Base-by-base conservation (phyloP, 495 filamentous ascomycete species). In the Antarctomyces pellizariae region DNA sequence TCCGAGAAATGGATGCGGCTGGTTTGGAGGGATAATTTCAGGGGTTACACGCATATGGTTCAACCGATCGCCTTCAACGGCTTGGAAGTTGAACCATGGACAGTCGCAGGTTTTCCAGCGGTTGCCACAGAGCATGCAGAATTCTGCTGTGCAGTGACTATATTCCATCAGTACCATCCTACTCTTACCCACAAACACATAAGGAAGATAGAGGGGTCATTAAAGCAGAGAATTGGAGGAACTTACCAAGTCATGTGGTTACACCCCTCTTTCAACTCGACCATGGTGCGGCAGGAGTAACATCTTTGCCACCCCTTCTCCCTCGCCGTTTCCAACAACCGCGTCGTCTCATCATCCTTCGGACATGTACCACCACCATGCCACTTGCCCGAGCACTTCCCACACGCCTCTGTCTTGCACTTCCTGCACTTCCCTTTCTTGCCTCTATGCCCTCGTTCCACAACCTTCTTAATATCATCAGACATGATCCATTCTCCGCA, bases 81-180 rank as follows among this genome's bases (percentile, higher is more conserved):
- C 43, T 10, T 64, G 57, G 37, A 73, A 67, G 34, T 69, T 76
- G 53, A 80, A 82, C 64, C 64, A 75, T 2, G 73, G 69, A 37
- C 77, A 86, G 30, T 74, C 63, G 37, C 77, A 89, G 0, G 62
- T 68, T 48, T 82, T 84, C 77, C 77, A 83, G 34, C 67, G 67
- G 13, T 47, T 38, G 7, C 71, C 78, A 38, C 77, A 89, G 18
- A 72, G 56, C 62, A 78, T 75, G 49, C 77, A 89, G 45, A 82
- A 83, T 37, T 82, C 64, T 13, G 75, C 76, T 26, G 62, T 67
- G 42, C 77, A 84, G 28, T 66, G 74, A 46, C 72, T 71, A 31
- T 13, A n/a, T n/a, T n/a, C n/a, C n/a, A n/a, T n/a, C n/a, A n/a
- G 39, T 45, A 18, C 44, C 34, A 7, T 16, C 9, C 18, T 5